A percentile compares a stretch with the other conserved stretches of the same genome.
Evolutionary conservation across 495 filamentous ascomycete species (phyloP).

Genomic region (Podospora didyma): DNA sequence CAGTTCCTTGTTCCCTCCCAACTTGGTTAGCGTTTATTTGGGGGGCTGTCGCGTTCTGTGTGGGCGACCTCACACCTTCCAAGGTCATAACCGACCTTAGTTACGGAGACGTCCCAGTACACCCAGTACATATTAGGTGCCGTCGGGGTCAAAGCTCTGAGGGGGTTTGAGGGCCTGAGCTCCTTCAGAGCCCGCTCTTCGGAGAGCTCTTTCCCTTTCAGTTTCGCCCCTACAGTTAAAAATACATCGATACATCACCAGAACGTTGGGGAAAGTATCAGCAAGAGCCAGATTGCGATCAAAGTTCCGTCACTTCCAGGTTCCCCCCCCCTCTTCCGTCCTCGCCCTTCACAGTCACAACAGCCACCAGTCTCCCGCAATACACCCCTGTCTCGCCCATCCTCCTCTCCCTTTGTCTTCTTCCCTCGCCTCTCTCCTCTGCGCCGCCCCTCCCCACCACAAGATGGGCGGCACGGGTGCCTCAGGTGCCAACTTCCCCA

Average conservation of each 20-base stretch:
- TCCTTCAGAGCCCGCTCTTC: conserved; percentile 4
- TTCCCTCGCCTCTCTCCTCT: background rate
- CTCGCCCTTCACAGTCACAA: background rate
- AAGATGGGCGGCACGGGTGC: conserved; percentile 1
- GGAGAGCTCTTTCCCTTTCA: background rate
- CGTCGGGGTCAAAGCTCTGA: background rate
- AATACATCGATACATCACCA: background rate
- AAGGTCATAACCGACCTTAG: no score
- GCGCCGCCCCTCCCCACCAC: background rate
- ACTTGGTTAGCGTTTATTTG: no score
- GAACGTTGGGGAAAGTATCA: no score
- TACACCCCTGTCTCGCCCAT: no score
- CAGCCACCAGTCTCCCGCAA: no score
- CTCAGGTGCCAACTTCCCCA: conserved; percentile 14
- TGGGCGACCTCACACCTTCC: no score
- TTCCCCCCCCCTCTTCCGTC: background rate
- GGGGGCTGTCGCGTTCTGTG: no score
- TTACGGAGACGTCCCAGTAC: no score
- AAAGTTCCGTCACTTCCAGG: background rate
- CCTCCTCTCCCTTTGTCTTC: background rate
- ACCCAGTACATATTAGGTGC: no score
- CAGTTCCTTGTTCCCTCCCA: no score
- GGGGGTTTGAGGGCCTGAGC: conserved; percentile 18
- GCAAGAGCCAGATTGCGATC: background rate
- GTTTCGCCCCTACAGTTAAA: no score